Conservation (phyloP, 2,329 filamentous ascomycete genomes). For the Triangularia setosa region DNA sequence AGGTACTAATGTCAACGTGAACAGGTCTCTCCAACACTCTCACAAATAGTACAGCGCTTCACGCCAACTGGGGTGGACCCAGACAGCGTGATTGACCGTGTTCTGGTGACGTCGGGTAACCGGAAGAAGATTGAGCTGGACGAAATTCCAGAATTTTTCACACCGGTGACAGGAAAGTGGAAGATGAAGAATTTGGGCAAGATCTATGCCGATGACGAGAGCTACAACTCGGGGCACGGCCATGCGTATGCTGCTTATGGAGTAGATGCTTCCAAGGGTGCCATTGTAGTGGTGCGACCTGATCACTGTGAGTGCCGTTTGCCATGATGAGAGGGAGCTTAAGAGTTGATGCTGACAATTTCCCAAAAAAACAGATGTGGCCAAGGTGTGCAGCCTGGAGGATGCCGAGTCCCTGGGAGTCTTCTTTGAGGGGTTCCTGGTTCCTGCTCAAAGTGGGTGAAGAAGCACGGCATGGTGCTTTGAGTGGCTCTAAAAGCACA, state of each 20-base stretch:
- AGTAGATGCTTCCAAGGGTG: constrained; percentile 42
- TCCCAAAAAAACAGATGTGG: not conserved
- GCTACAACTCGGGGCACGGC: constrained; percentile 52
- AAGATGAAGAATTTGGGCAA: constrained; percentile 57
- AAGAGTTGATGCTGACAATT: not conserved
- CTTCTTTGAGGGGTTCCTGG: not conserved
- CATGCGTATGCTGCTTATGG: constrained; percentile 55
- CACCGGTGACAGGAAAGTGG: constrained; percentile 52
- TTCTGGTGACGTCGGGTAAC: constrained; percentile 50
- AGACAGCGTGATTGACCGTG: constrained; percentile 54
- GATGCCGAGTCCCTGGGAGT: not conserved
- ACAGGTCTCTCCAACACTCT: constrained; percentile 21
- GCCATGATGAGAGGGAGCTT: not conserved
- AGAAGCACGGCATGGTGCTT: not conserved
- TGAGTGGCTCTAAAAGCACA: too few relatives aligned
- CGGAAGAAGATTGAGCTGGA: constrained; percentile 47
- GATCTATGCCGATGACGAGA: constrained; percentile 53
- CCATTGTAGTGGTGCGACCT: constrained; percentile 53
- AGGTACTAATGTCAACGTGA: not conserved
- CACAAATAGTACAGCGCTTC: constrained; percentile 11
- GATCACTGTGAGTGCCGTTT: constrained; percentile 51
- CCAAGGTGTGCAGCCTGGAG: not conserved
- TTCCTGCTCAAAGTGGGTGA: not conserved
- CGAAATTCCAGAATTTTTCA: constrained; percentile 53
- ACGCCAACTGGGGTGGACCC: constrained; percentile 41